Evolutionary conservation across 2,329 filamentous ascomycete species (phyloP), one percentile per base, ranked within the genome.

Genomic region (Aspergillus eucalypticola): DNA sequence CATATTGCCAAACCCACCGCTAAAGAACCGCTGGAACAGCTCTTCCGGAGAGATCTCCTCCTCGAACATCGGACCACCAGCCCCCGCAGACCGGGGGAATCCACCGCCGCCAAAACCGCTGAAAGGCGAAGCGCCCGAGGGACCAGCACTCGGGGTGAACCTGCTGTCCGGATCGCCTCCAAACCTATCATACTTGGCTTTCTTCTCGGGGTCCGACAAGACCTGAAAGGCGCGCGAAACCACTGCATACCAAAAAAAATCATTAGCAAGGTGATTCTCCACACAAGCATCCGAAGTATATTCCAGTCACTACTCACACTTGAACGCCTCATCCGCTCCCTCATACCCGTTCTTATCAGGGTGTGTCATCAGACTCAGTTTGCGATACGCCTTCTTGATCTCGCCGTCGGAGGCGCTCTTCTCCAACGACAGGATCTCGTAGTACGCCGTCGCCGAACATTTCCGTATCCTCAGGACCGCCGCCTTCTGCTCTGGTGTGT

Each of bases 291-390:
- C 32, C 11, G 32, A 35, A 2, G 11, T 2, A 13, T 35, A 13
- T 35, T 11, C 5, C 27, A 3, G 15, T 15, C 11, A 79, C 32
- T 35, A 35, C 83, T 76, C 72, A 87, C 85, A 90, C 82, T 99
- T 99, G 82, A 99, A 99, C 32, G 95, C 95, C 81, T 99, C 95
- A 75, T 97, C 95, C 58, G 95, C 94, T 61, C 96, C 88, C 39
- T 94, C 89, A 75, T 97, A 93, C 54, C 93, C 93, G 83, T 99
- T 99, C 83, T 99, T 99, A 82, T 99, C 95, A 64, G 95, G 95
- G 82, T 99, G 95, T 61, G 95, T 99, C 72, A 98, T 83, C 71
- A 99, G 81, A 74, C 90, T 95, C 75, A 96, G 84, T 80, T 96
- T 98, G 72, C 94, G 87, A 79, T 99, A 99, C 6, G 95, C 94